Evolutionary conservation across 331 rosid genomes (phyloP).

Genomic region (Acacia pycnantha): DNA sequence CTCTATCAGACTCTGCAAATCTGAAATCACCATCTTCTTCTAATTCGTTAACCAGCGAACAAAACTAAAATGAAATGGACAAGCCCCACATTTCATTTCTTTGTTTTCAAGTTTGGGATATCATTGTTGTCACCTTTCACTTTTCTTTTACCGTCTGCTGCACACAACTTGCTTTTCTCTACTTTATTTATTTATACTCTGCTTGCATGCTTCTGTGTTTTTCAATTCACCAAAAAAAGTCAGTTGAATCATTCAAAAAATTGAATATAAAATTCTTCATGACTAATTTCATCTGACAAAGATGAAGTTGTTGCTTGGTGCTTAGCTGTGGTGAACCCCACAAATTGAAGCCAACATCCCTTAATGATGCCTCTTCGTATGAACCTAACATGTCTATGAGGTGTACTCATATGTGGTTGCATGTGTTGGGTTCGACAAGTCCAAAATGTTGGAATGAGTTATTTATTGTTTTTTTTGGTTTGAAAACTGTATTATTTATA

Average conservation of each 20-base stretch:
- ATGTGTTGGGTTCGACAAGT: neutral
- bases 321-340: neutral
- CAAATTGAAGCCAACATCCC: neutral
- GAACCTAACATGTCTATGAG: neutral
- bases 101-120: neutral
- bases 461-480: neutral
- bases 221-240: neutral
- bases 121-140: neutral
- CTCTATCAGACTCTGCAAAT: neutral
- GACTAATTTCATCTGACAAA: neutral
- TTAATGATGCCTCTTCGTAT: neutral
- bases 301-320: neutral
- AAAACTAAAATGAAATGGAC: neutral
- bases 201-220: neutral
- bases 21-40: neutral
- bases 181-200: neutral
- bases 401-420: neutral
- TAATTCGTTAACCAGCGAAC: neutral
- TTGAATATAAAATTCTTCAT: neutral
- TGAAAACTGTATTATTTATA: neutral
- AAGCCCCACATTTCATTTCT: neutral
- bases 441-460: neutral
- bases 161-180: neutral
- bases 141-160: neutral
- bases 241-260: neutral